Evolutionary conservation across 208 protist genomes (phyloP), one percentile per base, ranked within the genome.

Genomic region (Wallacemonas sp.): DNA sequence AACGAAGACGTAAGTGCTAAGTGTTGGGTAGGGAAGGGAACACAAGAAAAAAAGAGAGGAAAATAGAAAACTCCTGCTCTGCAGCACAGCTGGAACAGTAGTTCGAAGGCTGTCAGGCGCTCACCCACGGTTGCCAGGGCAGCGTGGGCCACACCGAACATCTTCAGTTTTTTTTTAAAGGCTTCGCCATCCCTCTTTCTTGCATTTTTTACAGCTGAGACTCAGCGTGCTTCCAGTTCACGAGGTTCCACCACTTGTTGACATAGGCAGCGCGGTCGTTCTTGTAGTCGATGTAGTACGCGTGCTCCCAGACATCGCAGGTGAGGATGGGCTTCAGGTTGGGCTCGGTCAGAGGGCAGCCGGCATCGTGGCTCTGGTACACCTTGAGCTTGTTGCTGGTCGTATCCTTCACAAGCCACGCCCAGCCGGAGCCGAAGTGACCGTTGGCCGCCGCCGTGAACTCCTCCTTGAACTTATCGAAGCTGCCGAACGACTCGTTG

Each of bases 211-310:
- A 71, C 46, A 63, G 53, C 54, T 76, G 61, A 17, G 68, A 41
- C 50, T 86, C 76, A 24, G 75, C 92, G 63, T 87, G 83, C 45
- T 95, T 72, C 96, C 96, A 98, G 87, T 98, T 97, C 19, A 98
- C 93, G 39, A 96, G 29, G 61, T 92, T 93, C 96, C 94, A 98
- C 64, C 83, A 98, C 15, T 85, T 50, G 33, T 97, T 89, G 48
- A 98, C 71, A 74, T 97, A 98, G 34, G 80, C 73, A 10, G 87
- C 77, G 27, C 93, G 87, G 68, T 94, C 89, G 71, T 97, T 97
- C 71, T 76, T 84, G 84, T 97, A 97, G 83, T 97, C 93, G 66
- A 98, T 90, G 78, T 98, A 98, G 90, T 97, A 98, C 15, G 95
- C 95, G 81, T 98, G 95, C 80, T 98, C 93, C 95, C 93, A 97